phyloP scores from a whole-genome alignment of 768 basidiomycete species.

The Lactarius psammicola region DNA sequence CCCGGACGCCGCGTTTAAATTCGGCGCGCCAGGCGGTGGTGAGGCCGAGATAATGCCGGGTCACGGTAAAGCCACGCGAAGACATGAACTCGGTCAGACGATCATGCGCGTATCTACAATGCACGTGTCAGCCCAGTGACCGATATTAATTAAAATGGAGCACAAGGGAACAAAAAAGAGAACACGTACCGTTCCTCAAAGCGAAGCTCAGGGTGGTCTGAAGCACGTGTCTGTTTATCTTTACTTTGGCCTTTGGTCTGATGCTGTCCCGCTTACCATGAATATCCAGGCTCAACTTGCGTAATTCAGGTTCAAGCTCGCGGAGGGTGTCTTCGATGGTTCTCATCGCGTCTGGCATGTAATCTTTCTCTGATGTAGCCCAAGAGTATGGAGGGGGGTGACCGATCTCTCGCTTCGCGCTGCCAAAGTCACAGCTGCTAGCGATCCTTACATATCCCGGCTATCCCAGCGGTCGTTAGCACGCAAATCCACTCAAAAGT shows the following conservation, averaged over 20 bases:
- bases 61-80: conserved; percentile 66
- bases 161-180: conserved; percentile 14
- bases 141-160: not conserved
- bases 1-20: conserved; percentile 55
- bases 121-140: not conserved
- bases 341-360: conserved; percentile 42
- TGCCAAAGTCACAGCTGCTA: conserved; percentile 27
- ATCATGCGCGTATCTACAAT: conserved; percentile 67
- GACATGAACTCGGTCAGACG: conserved; percentile 65
- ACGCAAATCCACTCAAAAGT: not conserved
- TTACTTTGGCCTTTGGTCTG: not conserved
- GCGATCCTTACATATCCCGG: conserved; percentile 26
- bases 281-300: conserved; percentile 65
- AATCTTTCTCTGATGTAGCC: conserved; percentile 13
- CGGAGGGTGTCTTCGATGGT: conserved; percentile 58
- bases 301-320: conserved; percentile 50
- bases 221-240: not conserved
- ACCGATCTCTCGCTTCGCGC: conserved; percentile 9
- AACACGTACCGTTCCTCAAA: conserved; percentile 60
- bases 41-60: conserved; percentile 65
- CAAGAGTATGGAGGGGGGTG: conserved; percentile 31
- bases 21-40: conserved; percentile 78
- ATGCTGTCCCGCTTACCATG: conserved; percentile 50
- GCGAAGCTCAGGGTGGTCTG: conserved; percentile 64
- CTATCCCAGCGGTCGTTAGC: conserved; percentile 15